A percentile compares a stretch with the other conserved stretches of the same genome.
These are phyloP conservation scores for Lagerstroemia speciosa DNA, from an alignment of 345 rosid genomes.

Conservation along the genomic window DNA sequence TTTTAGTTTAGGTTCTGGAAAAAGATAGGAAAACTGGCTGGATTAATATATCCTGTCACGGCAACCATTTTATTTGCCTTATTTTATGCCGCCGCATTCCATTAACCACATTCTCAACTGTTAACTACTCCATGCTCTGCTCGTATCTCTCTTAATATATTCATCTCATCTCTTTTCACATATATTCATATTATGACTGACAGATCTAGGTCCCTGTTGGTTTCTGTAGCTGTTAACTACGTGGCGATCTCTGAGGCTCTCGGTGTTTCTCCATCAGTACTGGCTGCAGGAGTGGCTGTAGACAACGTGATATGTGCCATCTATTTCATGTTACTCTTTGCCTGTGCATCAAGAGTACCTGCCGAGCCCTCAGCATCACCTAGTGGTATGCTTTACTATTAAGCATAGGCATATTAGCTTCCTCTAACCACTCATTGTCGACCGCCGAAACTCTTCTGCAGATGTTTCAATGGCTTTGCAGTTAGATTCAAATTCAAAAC, in stretches of 20 bases:
- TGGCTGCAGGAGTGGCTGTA: slow-evolving; percentile 78
- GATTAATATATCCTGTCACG: background rate
- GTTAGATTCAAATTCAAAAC: slow-evolving; percentile 26
- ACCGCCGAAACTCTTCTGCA: slow-evolving; percentile 16
- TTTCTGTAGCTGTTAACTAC: slow-evolving; percentile 63
- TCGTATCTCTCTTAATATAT: background rate
- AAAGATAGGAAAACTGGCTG: background rate
- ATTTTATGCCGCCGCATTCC: too few species aligned
- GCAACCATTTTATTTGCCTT: background rate
- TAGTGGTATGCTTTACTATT: slow-evolving; percentile 26
- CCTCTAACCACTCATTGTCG: background rate
- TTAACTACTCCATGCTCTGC: background rate
- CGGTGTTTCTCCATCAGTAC: slow-evolving; percentile 57
- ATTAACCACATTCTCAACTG: background rate
- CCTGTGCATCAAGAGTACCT: slow-evolving; percentile 56
- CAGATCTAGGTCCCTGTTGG: slow-evolving; percentile 7
- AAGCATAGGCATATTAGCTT: background rate
- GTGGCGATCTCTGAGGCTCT: slow-evolving; percentile 84
- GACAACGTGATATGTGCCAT: slow-evolving; percentile 72
- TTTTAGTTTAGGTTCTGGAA: background rate
- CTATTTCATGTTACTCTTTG: slow-evolving; percentile 56
- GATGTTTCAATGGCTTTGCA: slow-evolving; percentile 27
- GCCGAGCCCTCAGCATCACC: slow-evolving; percentile 43
- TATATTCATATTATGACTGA: slow-evolving; percentile 8
- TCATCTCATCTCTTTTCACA: slow-evolving; percentile 2